Base-by-base conservation (phyloP, 2,329 filamentous ascomycete genomes). In the Colletotrichum plurivorum region DNA sequence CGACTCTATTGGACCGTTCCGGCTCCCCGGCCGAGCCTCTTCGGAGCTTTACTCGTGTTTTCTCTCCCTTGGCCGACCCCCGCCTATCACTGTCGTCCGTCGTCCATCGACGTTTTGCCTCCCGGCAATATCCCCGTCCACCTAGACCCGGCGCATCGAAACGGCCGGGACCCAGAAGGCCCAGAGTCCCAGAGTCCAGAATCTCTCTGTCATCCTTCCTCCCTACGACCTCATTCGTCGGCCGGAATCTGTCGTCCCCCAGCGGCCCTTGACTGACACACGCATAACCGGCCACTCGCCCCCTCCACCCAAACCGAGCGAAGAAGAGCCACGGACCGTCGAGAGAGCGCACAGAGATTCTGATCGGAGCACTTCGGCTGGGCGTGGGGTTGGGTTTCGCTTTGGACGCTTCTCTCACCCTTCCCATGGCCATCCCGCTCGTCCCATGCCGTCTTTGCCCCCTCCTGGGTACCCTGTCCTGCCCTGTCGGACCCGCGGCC, bases 111-210 rank as follows among this genome's bases (percentile, higher is more conserved):
- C 8, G 8, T 36, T 13, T 22, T 49, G 18, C 18, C n/a, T 49
- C 18, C 67, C 67, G 67, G 67, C 56, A 68, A 67, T 25, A 70
- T 67, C 63, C 67, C 67, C 67, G 63, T 63, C 63, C 56, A 67
- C 31, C 67, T 51, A 67, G 64, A 68, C 63, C 63, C 56, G 67
- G 45, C 67, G 58, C 45, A 57, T 70, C 63, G 57, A 39, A 52
- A 10, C 8, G 57, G 52, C 31, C 56, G 57, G 13, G 56, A 66
- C 61, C 61, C 54, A 65, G 31, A 56, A 60, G 49, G 43, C 54
- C 65, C 48, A 68, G 46, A 60, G 64, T 12, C 18, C 43, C 67
- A 46, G 51, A 53, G 62, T 61, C 55, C 43, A 52, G 49, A 52
- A n/a, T 25, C 49, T 46, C 45, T 63, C 51, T 55, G 63, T 63